Percentiles rank a stretch among this genome's conserved stretches.
These are phyloP conservation scores for Setomelanomma holmii DNA, from an alignment of 2,329 filamentous ascomycete species.

Conservation along the genomic window DNA sequence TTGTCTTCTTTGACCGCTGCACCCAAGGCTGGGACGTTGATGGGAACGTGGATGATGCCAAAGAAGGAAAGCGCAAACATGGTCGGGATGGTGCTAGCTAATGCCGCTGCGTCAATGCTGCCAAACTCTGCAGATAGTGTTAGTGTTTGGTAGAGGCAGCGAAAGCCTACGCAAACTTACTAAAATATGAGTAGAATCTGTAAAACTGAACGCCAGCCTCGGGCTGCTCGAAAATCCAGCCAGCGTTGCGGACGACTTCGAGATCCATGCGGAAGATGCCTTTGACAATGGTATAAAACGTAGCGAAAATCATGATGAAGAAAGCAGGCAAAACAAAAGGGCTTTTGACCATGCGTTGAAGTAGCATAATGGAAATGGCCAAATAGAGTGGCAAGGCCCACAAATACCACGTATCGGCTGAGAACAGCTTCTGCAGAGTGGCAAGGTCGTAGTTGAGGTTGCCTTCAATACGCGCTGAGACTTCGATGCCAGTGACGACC, in stretches of 20 bases:
- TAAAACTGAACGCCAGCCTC: conserved; percentile 90
- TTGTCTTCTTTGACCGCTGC: conserved; percentile 93
- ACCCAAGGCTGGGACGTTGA: conserved; percentile 93
- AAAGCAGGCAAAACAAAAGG: conserved; percentile 87
- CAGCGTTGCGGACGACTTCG: conserved; percentile 70
- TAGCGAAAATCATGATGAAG: conserved; percentile 77
- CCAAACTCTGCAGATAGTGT: conserved; percentile 69
- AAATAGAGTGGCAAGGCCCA: conserved; percentile 83
- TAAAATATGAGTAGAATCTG: conserved; percentile 95
- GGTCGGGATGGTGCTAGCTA: conserved; percentile 84
- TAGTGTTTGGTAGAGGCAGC: neutral
- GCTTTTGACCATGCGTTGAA: conserved; percentile 77
- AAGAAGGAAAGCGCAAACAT: conserved; percentile 99
- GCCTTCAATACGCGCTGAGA: conserved; percentile 86
- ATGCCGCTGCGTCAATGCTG: conserved; percentile 81
- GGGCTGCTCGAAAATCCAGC: conserved; percentile 93
- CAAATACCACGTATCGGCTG: conserved; percentile 75
- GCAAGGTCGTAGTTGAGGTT: conserved; percentile 81
- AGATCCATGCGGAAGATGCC: conserved; percentile 72
- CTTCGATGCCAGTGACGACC: conserved; percentile 88
- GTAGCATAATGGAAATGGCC: conserved; percentile 76
- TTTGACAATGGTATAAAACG: conserved; percentile 81
- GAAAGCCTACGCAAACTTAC: conserved; percentile 59
- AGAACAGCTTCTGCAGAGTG: conserved; percentile 77
- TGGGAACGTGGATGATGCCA: conserved; percentile 93